phyloP scores from a whole-genome alignment of 2,329 filamentous ascomycete species.

The Penicillium sp. region DNA sequence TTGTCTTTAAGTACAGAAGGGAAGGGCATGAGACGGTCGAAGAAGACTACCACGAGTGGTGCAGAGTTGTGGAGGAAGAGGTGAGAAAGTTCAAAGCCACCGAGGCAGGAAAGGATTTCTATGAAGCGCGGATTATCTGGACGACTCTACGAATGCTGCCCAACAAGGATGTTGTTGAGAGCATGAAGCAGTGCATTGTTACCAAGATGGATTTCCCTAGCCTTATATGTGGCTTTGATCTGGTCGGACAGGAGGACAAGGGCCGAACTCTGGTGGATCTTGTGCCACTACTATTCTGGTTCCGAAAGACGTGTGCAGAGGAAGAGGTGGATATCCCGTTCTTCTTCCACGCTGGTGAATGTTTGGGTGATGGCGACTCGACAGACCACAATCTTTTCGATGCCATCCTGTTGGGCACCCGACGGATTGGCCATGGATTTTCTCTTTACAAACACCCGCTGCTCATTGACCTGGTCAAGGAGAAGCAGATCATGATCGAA shows the following conservation, averaged over 20 bases:
- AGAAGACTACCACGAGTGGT: constrained; percentile 62
- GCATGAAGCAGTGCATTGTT: constrained; percentile 82
- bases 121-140: constrained; percentile 82
- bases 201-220: constrained; percentile 75
- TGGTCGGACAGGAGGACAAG: constrained; percentile 80
- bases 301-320: constrained; percentile 74
- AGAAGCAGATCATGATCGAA: constrained; percentile 82
- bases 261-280: constrained; percentile 71
- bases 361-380: constrained; percentile 68
- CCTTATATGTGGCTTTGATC: constrained; percentile 78
- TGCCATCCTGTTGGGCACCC: constrained; percentile 76
- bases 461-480: constrained; percentile 80
- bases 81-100: constrained; percentile 68
- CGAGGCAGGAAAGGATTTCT: constrained; percentile 68
- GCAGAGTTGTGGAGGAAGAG: constrained; percentile 70
- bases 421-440: constrained; percentile 85
- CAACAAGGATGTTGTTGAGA: constrained; percentile 63
- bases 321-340: constrained; percentile 80
- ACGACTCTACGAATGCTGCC: constrained; percentile 63
- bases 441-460: constrained; percentile 87
- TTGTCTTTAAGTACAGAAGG: constrained; percentile 64
- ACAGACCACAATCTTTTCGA: constrained; percentile 86
- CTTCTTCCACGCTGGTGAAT: constrained; percentile 93
- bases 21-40: constrained; percentile 62
- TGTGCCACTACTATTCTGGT: constrained; percentile 86